Conservation (phyloP, 2,329 filamentous ascomycete genomes). For the Verticillium tricorpus region DNA sequence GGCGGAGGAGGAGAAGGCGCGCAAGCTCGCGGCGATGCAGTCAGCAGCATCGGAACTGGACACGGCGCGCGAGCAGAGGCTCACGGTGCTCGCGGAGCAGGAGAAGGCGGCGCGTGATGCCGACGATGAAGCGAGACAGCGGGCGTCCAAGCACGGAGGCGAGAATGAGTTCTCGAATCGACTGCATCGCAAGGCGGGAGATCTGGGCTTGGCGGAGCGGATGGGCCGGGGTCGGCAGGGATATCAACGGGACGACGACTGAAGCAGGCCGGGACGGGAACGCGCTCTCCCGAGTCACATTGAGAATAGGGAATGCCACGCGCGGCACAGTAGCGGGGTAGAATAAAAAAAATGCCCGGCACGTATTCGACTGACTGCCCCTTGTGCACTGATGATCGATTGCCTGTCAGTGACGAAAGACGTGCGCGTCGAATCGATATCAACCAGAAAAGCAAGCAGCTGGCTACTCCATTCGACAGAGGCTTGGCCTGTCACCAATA, state of each 20-base stretch:
- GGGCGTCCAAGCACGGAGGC: conserved; percentile 57
- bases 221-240: conserved; percentile 44
- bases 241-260: conserved; percentile 41
- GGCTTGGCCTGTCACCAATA: not conserved
- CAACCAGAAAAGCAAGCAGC: not conserved
- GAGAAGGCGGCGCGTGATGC: conserved; percentile 62
- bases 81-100: conserved; percentile 60
- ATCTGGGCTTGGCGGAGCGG: conserved; percentile 46
- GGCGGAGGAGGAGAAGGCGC: conserved; percentile 54
- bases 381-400: too few relatives aligned
- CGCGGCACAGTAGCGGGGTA: not conserved
- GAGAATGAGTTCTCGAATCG: conserved; percentile 61
- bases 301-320: not conserved
- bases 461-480: not conserved
- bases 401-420: too few relatives aligned
- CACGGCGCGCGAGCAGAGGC: conserved; percentile 60
- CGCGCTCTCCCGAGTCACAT: not conserved
- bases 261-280: conserved; percentile 5
- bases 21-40: conserved; percentile 70
- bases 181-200: conserved; percentile 54
- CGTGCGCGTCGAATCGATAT: too few relatives aligned
- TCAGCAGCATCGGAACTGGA: conserved; percentile 66
- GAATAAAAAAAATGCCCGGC: not conserved
- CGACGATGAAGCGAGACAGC: conserved; percentile 59
- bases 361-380: too few relatives aligned